Evolutionary conservation across 495 filamentous ascomycete species (phyloP).

Genomic region (Penicillium tannophilum): DNA sequence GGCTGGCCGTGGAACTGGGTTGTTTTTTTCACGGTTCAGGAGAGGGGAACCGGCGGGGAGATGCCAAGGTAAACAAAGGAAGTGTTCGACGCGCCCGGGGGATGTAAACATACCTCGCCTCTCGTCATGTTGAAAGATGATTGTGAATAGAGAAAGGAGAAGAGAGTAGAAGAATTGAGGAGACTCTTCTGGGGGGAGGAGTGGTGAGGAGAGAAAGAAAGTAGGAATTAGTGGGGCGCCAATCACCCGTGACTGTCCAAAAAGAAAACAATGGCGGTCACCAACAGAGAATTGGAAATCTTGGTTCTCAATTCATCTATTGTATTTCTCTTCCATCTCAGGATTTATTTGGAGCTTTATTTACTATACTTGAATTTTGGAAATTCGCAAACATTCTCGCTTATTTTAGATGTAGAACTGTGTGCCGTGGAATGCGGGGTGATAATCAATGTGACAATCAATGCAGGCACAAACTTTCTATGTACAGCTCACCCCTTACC

Average conservation of each 20-base stretch:
- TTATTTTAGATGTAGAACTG: neutral
- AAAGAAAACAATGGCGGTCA: conserved; percentile 1
- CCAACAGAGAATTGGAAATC: neutral
- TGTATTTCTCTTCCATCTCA: neutral
- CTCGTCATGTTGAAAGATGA: conserved; percentile 29
- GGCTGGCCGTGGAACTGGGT: neutral
- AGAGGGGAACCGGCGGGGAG: conserved; percentile 20
- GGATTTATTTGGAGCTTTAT: neutral
- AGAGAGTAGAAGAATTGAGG: conserved; percentile 2
- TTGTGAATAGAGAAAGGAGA: neutral
- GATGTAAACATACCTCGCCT: conserved; percentile 34
- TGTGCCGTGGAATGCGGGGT: neutral
- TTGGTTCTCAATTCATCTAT: neutral
- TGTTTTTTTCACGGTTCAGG: conserved; percentile 12
- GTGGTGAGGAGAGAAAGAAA: neutral
- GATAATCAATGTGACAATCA: neutral
- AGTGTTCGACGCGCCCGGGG: neutral
- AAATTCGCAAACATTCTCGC: neutral
- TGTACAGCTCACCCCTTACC: neutral
- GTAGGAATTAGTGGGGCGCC: conserved; percentile 1
- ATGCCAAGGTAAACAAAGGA: conserved; percentile 19
- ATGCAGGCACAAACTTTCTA: neutral
- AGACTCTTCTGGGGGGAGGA: neutral
- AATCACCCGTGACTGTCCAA: neutral
- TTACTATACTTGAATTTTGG: neutral